Base-by-base conservation (phyloP, 2,329 filamentous ascomycete species). In the Pseudogymnoascus sp. region DNA sequence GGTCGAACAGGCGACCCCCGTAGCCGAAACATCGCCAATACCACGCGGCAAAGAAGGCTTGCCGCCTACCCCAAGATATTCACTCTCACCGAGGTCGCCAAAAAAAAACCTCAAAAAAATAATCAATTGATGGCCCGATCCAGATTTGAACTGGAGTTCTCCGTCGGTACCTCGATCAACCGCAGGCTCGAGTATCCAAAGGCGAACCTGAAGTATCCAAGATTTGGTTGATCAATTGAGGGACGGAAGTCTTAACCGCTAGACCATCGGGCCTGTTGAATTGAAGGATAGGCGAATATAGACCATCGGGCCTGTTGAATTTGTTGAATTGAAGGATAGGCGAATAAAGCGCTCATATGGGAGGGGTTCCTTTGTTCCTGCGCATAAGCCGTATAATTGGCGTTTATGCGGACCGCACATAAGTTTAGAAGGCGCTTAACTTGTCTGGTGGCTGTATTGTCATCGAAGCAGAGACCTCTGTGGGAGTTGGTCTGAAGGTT, bases 91-190 rank as follows among this genome's bases (percentile, higher is more conserved):
- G 40, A 2, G 3, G 10, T 7, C 4, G 3, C 21, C 18, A 25
- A 52, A 31, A 33, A 55, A 12, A 33, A 7, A 12, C 0, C 6
- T 21, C 27, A 18, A 33, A 55, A 52, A 55, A 55, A n/a, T 9
- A 10, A 31, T n/a, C 15, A 55, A 55, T 13, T 31, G 33, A 27
- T 55, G 9, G 45, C 45, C 45, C 5, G 27, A 31, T 55, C 45
- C 45, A 55, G 45, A 55, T 6, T 55, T 5, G 45, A 55, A 55
- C 45, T 55, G 45, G 45, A 55, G 45, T 31, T 55, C 4, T 55
- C 45, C 27, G 10, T 33, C 45, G 2, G 21, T 31, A 31, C 7
- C 45, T 55, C 27, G 18, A 55, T 55, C 45, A 55, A 33, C 45
- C 45, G 12, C 45, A 55, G 15, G 29, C 45, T 31, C 45, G n/a